These are phyloP conservation scores for Phytophthora constricta DNA, from an alignment of 352 stramenopile species.

Conservation along the genomic window DNA sequence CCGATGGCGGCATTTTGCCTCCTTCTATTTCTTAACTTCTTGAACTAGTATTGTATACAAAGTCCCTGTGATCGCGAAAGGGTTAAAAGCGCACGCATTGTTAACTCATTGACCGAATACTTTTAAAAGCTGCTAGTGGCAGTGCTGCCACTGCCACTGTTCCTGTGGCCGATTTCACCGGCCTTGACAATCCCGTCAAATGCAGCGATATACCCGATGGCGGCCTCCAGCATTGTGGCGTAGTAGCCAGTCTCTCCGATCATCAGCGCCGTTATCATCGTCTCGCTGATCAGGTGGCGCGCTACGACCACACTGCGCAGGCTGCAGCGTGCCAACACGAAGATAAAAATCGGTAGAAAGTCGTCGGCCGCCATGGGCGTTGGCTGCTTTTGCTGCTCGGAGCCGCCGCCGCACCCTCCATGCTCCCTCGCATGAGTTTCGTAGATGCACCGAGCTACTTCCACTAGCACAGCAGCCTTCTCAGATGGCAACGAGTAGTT, in stretches of 20 bases:
- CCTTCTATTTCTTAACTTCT: no score
- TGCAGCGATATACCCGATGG: slow-evolving; percentile 70
- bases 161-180: slow-evolving; percentile 1
- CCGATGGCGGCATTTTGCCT: no score
- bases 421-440: slow-evolving; percentile 66
- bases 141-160: slow-evolving; percentile 28
- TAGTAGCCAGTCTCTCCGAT: slow-evolving; percentile 86
- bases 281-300: slow-evolving; percentile 76
- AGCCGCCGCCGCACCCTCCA: slow-evolving; percentile 6
- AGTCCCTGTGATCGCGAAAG: no score
- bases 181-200: slow-evolving; percentile 30
- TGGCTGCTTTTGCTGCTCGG: slow-evolving; percentile 13
- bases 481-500: slow-evolving; percentile 77
- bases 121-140: slow-evolving; percentile 30
- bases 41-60: no score
- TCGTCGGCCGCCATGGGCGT: slow-evolving; percentile 71
- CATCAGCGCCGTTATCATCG: slow-evolving; percentile 77
- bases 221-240: slow-evolving; percentile 79
- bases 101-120: no score
- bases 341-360: slow-evolving; percentile 87
- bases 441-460: slow-evolving; percentile 78
- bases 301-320: slow-evolving; percentile 67
- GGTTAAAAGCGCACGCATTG: no score
- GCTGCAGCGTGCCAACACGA: slow-evolving; percentile 55
- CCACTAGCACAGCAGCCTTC: slow-evolving; percentile 68